Evolutionary conservation across 2,329 filamentous ascomycete genomes (phyloP).

Genomic region (Fusarium avenaceum): DNA sequence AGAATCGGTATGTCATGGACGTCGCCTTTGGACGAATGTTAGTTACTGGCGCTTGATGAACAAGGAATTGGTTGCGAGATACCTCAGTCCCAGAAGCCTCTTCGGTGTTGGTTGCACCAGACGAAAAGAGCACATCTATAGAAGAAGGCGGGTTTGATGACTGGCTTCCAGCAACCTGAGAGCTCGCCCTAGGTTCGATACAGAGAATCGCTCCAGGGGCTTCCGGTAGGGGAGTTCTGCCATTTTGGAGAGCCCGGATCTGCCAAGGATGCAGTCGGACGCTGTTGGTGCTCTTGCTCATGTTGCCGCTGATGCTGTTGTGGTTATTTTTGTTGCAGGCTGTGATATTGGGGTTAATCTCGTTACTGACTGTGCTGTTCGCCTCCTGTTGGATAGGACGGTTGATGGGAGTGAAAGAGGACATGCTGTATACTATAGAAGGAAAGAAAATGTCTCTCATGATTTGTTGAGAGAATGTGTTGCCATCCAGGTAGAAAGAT

Average conservation of each 20-base stretch:
- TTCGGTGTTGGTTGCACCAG: accelerated
- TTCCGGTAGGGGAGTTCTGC: constrained; percentile 18
- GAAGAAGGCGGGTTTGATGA: background rate
- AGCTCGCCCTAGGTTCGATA: background rate
- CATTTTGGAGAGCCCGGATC: background rate
- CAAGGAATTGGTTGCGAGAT: too few species aligned
- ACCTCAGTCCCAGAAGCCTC: background rate
- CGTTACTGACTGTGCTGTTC: background rate
- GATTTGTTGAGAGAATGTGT: background rate
- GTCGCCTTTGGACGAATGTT: background rate
- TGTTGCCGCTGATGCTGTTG: background rate
- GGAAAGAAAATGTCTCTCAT: background rate
- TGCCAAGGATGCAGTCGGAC: constrained; percentile 14
- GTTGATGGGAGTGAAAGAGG: background rate
- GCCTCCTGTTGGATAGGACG: background rate
- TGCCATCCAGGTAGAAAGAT: background rate
- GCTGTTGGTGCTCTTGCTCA: background rate
- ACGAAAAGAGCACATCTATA: background rate
- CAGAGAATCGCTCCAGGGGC: constrained; percentile 4
- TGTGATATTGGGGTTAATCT: background rate
- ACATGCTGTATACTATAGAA: background rate
- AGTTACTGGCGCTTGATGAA: too few species aligned
- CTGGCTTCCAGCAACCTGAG: accelerated
- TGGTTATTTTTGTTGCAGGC: background rate
- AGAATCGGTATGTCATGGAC: constrained; percentile 3